These are phyloP conservation scores for Tulasnella sp. DNA, from an alignment of 768 basidiomycete genomes.

Conservation along the genomic window DNA sequence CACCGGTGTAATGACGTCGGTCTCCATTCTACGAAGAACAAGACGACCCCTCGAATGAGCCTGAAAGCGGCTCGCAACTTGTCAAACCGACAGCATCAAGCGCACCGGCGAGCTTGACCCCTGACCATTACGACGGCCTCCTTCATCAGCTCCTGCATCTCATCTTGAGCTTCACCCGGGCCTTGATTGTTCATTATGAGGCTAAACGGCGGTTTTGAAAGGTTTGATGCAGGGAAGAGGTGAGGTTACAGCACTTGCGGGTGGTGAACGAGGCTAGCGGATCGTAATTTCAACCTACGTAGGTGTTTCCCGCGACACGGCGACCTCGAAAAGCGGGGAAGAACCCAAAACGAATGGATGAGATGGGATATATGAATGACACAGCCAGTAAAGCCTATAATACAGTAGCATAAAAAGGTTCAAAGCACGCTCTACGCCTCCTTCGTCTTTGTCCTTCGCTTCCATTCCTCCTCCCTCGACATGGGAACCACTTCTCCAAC, in stretches of 20 bases:
- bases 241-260: not conserved
- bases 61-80: not conserved
- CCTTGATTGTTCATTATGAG: not conserved
- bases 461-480: not conserved
- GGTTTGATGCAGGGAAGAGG: not conserved
- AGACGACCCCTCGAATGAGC: not conserved
- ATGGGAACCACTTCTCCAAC: not conserved
- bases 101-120: slow-evolving; percentile 18
- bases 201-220: not conserved
- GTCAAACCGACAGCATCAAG: not conserved
- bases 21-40: slow-evolving; percentile 13
- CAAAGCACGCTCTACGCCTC: not conserved
- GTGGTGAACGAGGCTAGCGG: not conserved
- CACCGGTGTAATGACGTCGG: slow-evolving; percentile 7
- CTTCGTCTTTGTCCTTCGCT: not conserved
- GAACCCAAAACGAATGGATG: not conserved
- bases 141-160: slow-evolving; percentile 27
- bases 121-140: slow-evolving; percentile 24
- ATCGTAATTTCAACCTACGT: slow-evolving; percentile 2
- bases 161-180: not conserved
- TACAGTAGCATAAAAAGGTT: slow-evolving; percentile 7
- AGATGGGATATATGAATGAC: not conserved
- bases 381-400: not conserved
- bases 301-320: slow-evolving; percentile 3
- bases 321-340: not conserved